A percentile compares a stretch with the other conserved stretches of the same genome.
Conservation (phyloP, 108 stramenopile genomes). For the Cyclostephanos tholiformis region DNA sequence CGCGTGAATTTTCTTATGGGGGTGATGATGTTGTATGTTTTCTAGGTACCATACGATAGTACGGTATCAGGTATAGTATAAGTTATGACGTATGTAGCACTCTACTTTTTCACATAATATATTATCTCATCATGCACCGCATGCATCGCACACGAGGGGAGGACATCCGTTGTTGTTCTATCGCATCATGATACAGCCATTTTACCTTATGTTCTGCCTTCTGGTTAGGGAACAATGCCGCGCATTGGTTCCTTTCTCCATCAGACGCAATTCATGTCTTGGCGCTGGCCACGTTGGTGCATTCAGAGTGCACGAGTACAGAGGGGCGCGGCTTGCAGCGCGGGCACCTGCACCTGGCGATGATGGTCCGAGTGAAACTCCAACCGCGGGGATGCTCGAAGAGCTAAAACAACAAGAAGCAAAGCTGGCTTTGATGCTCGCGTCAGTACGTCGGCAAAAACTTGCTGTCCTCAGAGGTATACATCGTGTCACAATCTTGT, state of each 20-base stretch:
- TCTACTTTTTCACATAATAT: no score
- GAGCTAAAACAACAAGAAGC: constrained; percentile 44
- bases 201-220: background rate
- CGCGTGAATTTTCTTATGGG: no score
- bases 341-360: background rate
- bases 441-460: constrained; percentile 47
- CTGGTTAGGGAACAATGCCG: background rate
- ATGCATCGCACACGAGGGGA: no score
- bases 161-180: no score
- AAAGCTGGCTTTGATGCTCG: constrained; percentile 37
- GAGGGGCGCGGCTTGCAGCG: background rate
- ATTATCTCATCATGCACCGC: no score
- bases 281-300: background rate
- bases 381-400: constrained; percentile 36
- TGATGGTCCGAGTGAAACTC: constrained; percentile 9
- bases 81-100: no score
- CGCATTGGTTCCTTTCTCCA: background rate
- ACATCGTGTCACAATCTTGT: background rate
- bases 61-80: no score
- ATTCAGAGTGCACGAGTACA: background rate
- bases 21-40: no score
- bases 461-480: constrained; percentile 32
- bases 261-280: background rate
- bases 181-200: background rate
- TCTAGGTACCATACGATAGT: no score